A percentile compares a stretch with the other conserved stretches of the same genome.
Conservation (phyloP, 2,329 filamentous ascomycete species). For the Metarhizium sp. region DNA sequence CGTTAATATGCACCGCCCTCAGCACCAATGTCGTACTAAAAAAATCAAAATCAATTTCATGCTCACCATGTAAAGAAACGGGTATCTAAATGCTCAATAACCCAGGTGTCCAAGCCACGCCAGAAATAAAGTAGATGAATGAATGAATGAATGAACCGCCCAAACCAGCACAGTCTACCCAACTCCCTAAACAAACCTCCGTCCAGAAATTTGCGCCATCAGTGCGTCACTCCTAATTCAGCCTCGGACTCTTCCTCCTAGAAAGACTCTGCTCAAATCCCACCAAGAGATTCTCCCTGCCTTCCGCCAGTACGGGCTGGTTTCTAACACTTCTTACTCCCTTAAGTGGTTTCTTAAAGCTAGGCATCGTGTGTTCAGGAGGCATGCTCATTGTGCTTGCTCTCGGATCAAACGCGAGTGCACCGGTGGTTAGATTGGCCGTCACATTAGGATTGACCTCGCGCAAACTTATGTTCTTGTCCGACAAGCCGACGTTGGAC, state of each 20-base stretch:
- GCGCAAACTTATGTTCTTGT: constrained; percentile 35
- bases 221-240: constrained; percentile 22
- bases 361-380: constrained; percentile 33
- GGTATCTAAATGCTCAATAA: constrained; percentile 26
- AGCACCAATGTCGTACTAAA: too few relatives aligned
- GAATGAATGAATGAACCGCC: neutral
- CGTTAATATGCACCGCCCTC: too few relatives aligned
- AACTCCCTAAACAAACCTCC: neutral
- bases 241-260: constrained; percentile 46
- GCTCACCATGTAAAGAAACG: constrained; percentile 11
- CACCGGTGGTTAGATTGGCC: constrained; percentile 27
- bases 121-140: neutral
- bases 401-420: constrained; percentile 31
- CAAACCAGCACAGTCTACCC: neutral
- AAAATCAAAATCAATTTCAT: neutral
- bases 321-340: constrained; percentile 24
- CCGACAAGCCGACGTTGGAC: constrained; percentile 16
- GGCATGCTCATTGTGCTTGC: constrained; percentile 32
- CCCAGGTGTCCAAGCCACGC: constrained; percentile 11
- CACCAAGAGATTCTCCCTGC: constrained; percentile 41
- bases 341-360: constrained; percentile 35
- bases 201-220: neutral
- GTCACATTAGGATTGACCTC: constrained; percentile 46
- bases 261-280: constrained; percentile 36
- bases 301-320: constrained; percentile 27